Evolutionary conservation across 108 stramenopile genomes (phyloP), one percentile per base, ranked within the genome.

Genomic region (Cyclotella cryptica): DNA sequence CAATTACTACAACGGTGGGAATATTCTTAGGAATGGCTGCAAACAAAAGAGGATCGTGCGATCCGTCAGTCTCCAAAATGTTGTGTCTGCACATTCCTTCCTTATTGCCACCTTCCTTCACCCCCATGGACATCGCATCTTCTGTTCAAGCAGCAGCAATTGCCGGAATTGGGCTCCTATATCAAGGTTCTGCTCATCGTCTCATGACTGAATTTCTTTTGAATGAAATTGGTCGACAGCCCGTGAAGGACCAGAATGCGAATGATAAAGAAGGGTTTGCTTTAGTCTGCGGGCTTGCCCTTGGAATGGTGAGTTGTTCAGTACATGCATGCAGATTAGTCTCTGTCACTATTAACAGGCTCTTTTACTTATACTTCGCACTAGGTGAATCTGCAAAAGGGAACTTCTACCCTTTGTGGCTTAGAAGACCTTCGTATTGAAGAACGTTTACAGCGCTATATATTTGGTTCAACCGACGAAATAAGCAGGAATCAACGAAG

Each of bases 151-250:
- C 93, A 22, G 93, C 97, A 24, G 98, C 98, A 5, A 85, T 99
- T 40, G 78, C 92, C 19, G 97, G 97, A 21, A 84, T 97, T 28
- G 97, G 98, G 17, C 86, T 99, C 10, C 77, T 99, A 22, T 98
- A 95, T 72, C 88, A 91, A 74, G 95, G 92, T 1, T 93, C 96
- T 27, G 91, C 88, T 3, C 97, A 99, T 75, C 86, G 98, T 39
- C 87, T 98, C 84, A 98, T 99, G 96, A 98, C 96, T 2, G 98
- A 99, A 63, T 99, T 99, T 69, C 81, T 99, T 21, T 75, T 99
- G 54, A 95, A 91, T 44, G 98, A 99, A 69, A 98, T 99, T 43
- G 94, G 93, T 61, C 92, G 89, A 59, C 84, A 87, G 46, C 96
- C 97, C 5, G 66, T 62, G 11, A 90, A 85, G 49, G 98, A 97